A percentile compares a stretch with the other conserved stretches of the same genome.
Conservation (phyloP, 2,329 filamentous ascomycete genomes). For the Metarhizium humberi region DNA sequence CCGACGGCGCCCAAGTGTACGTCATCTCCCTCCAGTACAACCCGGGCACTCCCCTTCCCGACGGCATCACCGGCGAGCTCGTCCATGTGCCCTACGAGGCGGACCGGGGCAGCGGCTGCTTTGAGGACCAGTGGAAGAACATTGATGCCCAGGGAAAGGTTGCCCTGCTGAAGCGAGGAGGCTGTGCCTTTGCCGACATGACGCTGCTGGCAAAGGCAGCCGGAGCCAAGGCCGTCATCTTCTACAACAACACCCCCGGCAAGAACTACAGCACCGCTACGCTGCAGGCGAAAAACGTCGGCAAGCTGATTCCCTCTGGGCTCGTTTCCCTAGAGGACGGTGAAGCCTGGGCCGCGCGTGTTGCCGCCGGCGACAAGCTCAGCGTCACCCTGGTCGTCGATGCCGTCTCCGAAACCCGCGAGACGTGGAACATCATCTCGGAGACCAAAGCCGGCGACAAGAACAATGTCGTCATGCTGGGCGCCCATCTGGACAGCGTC, state of each 20-base stretch:
- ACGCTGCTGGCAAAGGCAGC: conserved; percentile 29
- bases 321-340: conserved; percentile 23
- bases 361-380: conserved; percentile 20
- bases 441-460: conserved; percentile 30
- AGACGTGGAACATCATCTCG: conserved; percentile 29
- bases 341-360: conserved; percentile 20
- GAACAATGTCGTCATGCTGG: conserved; percentile 29
- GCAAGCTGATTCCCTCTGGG: conserved; percentile 22
- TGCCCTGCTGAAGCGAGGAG: conserved; percentile 34
- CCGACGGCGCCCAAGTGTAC: conserved; percentile 33
- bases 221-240: conserved; percentile 36
- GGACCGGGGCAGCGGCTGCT: conserved; percentile 26
- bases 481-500: conserved; percentile 30
- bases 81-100: conserved; percentile 27
- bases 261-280: conserved; percentile 33
- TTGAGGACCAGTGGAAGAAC: conserved; percentile 30
- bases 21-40: conserved; percentile 37
- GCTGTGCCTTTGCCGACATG: conserved; percentile 32
- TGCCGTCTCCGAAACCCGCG: conserved; percentile 20
- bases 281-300: conserved; percentile 30
- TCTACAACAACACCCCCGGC: conserved; percentile 51
- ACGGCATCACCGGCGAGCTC: conserved; percentile 23
- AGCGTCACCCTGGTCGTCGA: conserved; percentile 22
- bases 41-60: conserved; percentile 30
- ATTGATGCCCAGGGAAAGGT: conserved; percentile 33